Evolutionary conservation across 1,284 basidiomycete species (phyloP).

Genomic region (Ganoderma multipileum): DNA sequence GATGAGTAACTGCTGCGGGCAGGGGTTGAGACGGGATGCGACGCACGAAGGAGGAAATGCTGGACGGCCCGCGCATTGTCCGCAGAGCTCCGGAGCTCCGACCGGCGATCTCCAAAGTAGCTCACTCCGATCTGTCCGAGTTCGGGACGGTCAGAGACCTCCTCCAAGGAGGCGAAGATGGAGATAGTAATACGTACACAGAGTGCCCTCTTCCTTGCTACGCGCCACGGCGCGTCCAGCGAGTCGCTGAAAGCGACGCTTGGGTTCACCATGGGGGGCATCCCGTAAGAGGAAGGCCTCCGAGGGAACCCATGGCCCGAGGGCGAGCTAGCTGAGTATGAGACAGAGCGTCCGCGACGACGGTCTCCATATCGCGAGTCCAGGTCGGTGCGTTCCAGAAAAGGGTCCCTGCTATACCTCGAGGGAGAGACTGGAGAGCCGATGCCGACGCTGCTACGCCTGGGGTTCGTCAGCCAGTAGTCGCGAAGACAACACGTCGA

Average conservation of each 20-base stretch:
- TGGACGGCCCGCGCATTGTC: slow-evolving; percentile 82
- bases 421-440: background rate
- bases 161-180: background rate
- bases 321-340: background rate
- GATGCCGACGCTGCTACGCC: background rate
- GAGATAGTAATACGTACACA: slow-evolving; percentile 62
- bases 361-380: background rate
- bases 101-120: slow-evolving; percentile 66
- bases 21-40: slow-evolving; percentile 38
- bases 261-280: background rate
- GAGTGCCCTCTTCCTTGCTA: slow-evolving; percentile 71
- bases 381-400: background rate
- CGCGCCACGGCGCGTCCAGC: background rate
- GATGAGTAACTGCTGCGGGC: background rate
- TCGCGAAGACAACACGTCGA: background rate
- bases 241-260: background rate
- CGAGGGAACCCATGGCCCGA: background rate
- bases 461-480: background rate
- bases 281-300: background rate
- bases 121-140: slow-evolving; percentile 75
- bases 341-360: background rate
- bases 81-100: slow-evolving; percentile 76
- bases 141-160: background rate
- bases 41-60: slow-evolving; percentile 72
- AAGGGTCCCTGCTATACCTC: background rate